These are phyloP conservation scores for Purshia tridentata DNA, from an alignment of 306 rosid species.

Conservation along the genomic window DNA sequence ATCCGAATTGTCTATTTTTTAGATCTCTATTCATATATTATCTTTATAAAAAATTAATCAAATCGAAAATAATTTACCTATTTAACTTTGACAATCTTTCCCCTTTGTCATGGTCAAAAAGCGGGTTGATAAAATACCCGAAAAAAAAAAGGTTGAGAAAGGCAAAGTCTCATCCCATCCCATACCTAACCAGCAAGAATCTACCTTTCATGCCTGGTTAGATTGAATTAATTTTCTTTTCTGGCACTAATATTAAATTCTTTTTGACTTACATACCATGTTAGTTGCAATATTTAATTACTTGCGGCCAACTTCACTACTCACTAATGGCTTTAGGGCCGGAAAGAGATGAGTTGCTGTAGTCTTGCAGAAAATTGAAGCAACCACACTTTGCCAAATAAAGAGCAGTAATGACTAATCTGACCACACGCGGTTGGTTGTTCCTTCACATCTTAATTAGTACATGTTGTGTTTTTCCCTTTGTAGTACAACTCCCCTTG, in stretches of 20 bases:
- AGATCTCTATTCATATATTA: too few relatives aligned
- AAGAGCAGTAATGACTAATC: background rate
- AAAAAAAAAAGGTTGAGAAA: background rate
- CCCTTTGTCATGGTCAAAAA: background rate
- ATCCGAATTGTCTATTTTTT: too few relatives aligned
- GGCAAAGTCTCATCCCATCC: background rate
- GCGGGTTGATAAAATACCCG: too few relatives aligned
- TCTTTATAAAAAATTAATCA: too few relatives aligned
- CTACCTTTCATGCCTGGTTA: background rate
- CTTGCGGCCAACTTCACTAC: background rate
- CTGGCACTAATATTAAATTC: conserved; percentile 2
- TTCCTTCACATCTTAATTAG: background rate
- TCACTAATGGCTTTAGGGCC: background rate
- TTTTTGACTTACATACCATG: background rate
- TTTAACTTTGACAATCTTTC: too few relatives aligned
- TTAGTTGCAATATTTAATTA: background rate
- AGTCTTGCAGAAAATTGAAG: background rate
- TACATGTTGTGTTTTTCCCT: background rate
- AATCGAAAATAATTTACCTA: too few relatives aligned
- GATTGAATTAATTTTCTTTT: background rate
- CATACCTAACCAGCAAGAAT: background rate
- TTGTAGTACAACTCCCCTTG: background rate
- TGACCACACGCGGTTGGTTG: background rate
- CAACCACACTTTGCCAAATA: background rate
- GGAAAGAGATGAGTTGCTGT: background rate